phyloP scores from a whole-genome alignment of 2,329 filamentous ascomycete species.

The Geosmithia morbida region DNA sequence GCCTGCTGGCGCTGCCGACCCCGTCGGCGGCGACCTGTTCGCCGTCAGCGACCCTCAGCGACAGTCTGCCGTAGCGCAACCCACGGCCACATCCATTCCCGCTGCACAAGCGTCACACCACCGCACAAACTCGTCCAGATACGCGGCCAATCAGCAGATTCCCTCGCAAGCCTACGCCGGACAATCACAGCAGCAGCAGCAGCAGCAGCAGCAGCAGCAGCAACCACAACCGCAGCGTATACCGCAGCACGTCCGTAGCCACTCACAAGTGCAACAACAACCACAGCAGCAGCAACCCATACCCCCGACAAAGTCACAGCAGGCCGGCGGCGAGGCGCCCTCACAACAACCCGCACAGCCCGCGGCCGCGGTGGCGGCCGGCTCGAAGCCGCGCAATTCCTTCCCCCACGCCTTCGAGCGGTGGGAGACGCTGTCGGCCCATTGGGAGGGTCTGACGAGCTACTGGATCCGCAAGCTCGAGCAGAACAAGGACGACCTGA shows the following conservation, averaged over 20 bases:
- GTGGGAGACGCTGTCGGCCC: constrained; percentile 92
- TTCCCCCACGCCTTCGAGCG: constrained; percentile 96
- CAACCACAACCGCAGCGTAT: constrained; percentile 4
- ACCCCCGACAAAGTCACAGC: background rate
- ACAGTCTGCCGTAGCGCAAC: constrained; percentile 8
- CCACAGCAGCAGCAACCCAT: constrained; percentile 5
- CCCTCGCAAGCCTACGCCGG: constrained; percentile 2
- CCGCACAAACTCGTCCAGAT: constrained; percentile 2
- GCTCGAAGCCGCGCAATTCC: constrained; percentile 41
- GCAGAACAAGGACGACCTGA: constrained; percentile 76
- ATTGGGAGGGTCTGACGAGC: constrained; percentile 94
- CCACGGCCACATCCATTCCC: constrained; percentile 12
- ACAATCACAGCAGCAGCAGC: constrained; percentile 6
- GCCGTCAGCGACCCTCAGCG: constrained; percentile 11
- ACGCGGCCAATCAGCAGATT: constrained; percentile 2
- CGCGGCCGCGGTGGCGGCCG: constrained; percentile 5
- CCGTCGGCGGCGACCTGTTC: constrained; percentile 15
- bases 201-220: constrained; percentile 5
- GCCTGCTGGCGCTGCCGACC: constrained; percentile 32
- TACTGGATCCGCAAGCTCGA: constrained; percentile 95
- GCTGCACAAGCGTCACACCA: constrained; percentile 11
- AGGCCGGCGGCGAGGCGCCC: background rate
- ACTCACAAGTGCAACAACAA: constrained; percentile 6
- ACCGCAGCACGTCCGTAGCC: constrained; percentile 3
- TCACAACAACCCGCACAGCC: constrained; percentile 1